Base-by-base conservation (phyloP, 2,329 filamentous ascomycete species). In the Aspergillus chevalieri region DNA sequence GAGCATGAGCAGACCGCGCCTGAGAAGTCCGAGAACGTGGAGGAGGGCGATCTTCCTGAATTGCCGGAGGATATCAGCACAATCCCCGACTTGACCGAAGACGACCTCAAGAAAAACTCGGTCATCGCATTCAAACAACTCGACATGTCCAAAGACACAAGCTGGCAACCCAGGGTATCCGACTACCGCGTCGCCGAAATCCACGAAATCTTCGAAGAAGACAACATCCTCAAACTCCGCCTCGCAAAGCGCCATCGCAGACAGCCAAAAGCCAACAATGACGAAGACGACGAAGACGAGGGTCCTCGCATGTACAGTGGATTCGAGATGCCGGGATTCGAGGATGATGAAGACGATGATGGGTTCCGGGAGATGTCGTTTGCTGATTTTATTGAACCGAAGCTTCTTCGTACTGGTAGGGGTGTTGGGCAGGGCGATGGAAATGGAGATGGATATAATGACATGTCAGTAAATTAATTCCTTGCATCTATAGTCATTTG, bases 261-360 rank as follows among this genome's bases (percentile, higher is more conserved):
- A 4, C 77, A 80, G 47, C 50, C 42, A 28, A 65, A 83, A 54
- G 84, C 80, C 59, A 65, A 70, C 15, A 83, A 83, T 55, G 83
- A 92, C 57, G 54, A 60, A 6, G 77, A 82, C 8, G 33, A 48
- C 8, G 77, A 82, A 9, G 70, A 78, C 36, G 84, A 86, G 0
- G 89, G 89, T 0, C 76, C 86, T 53, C 79, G 89, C 8, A 69
- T 89, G 8, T 95, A 92, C 58, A 83, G 79, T 53, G 87, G 84
- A 50, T 93, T 94, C 56, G 89, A 94, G 59, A 83, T 83, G 57
- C 85, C 85, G 0, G 78, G 83, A 6, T 80, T 82, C 9, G 82
- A 81, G 10, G 79, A 80, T 0, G 76, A 77, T 12, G 74, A 74
- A 8, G 38, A 41, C 2, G 79, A 85, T 49, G 77, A 84, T 52